These are phyloP conservation scores for Tricholoma matsutake DNA, from an alignment of 768 basidiomycete species.

Conservation along the genomic window DNA sequence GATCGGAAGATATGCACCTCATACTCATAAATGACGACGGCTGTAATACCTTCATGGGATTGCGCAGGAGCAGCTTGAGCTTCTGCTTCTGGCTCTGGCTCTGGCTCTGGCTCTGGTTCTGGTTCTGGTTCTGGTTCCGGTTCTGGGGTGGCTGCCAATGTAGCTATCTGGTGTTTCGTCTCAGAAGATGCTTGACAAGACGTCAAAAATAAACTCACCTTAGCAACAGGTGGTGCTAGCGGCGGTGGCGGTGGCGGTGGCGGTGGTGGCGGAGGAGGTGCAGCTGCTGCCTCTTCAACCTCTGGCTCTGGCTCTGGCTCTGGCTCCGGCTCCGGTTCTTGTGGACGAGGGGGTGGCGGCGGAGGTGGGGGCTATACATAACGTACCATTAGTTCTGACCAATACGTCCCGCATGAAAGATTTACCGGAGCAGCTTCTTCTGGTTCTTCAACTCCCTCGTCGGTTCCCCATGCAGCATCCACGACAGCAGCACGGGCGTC, in stretches of 20 bases:
- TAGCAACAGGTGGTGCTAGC: constrained; percentile 43
- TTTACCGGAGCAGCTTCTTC: constrained; percentile 21
- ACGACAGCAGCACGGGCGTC: constrained; percentile 27
- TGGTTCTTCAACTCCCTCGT: constrained; percentile 24
- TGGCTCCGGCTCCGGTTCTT: constrained; percentile 30
- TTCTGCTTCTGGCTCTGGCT: constrained; percentile 27
- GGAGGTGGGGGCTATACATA: constrained; percentile 23
- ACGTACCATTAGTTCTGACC: background rate
- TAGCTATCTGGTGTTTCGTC: constrained; percentile 25
- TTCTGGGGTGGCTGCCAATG: constrained; percentile 25
- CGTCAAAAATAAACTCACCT: constrained; percentile 20
- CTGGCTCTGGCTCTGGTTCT: constrained; percentile 34
- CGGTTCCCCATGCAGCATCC: constrained; percentile 29
- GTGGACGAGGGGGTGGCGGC: constrained; percentile 33
- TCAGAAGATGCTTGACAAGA: background rate
- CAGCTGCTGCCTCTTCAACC: constrained; percentile 13
- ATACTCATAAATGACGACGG: constrained; percentile 80
- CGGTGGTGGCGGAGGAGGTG: constrained; percentile 52
- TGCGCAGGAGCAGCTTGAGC: constrained; percentile 21
- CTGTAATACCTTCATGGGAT: constrained; percentile 52
- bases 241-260: constrained; percentile 53
- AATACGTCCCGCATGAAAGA: background rate
- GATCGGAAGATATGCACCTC: constrained; percentile 40
- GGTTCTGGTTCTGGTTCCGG: constrained; percentile 41
- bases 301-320: constrained; percentile 37